Evolutionary conservation across 177 flowering plant genomes (phyloP), one percentile per base, ranked within the genome.

Genomic region (Vitis hybrid): DNA sequence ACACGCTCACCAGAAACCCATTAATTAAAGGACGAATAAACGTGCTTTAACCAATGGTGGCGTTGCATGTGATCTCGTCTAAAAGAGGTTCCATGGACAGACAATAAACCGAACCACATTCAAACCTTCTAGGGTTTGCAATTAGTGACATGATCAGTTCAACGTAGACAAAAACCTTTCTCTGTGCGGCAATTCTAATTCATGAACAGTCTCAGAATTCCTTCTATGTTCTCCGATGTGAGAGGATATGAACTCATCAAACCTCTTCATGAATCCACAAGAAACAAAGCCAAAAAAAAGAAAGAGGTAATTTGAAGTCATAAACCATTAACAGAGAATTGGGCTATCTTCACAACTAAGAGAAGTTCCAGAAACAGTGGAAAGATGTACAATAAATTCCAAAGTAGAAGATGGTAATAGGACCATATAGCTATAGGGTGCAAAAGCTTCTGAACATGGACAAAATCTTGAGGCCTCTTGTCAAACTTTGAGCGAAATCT

Each of bases 301-400:
- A 39, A 39, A 39, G 8, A 4, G 8, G 8, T 4, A 39, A 39
- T 39, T 39, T 39, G 45, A 19, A 17, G 11, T 18, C 12, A 11
- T 4, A 49, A 23, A 45, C 30, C 51, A 63, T 5, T 15, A 18
- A 17, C 66, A 63, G 55, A 63, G 45, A 39, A 11, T 49, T 21
- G 14, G 7, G 23, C 49, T 17, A 11, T 15, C 34, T 49, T 11
- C 10, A 45, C 15, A 11, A 17, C 23, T 48, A 18, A 63, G 6
- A 63, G 55, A 17, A 12, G n/a, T 63, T 63, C 55, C n/a, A 49
- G 21, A 63, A 63, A 49, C 26, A 39, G 64, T 62, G 17, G 19
- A 62, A 4, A 15, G 21, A 34, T 7, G 64, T 32, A 15, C 64
- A 34, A n/a, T 39, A 34, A 62, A 62, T 39, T 62, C 51, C 49